These are phyloP conservation scores for Talaromyces sp. DNA, from an alignment of 2,329 filamentous ascomycete species.

Conservation along the genomic window DNA sequence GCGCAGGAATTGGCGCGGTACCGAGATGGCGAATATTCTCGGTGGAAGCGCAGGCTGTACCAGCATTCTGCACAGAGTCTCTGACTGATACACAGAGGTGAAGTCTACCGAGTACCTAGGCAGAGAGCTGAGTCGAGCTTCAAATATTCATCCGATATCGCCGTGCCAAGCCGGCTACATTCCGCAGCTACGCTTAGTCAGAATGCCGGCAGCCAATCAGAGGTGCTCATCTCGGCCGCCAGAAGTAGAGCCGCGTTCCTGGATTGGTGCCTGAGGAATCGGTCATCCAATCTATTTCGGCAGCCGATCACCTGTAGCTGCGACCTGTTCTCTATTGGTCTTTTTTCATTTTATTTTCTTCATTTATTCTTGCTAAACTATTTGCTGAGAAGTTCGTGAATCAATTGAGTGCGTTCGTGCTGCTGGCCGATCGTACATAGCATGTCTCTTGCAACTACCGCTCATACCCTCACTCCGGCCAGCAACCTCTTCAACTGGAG, in stretches of 20 bases:
- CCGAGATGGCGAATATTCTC: constrained; percentile 19
- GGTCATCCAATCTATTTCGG: constrained; percentile 3
- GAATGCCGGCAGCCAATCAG: not conserved
- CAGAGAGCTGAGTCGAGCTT: not conserved
- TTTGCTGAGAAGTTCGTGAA: not conserved
- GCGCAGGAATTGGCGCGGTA: constrained; percentile 21
- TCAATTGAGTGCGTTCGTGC: not conserved
- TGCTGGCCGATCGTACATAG: not conserved
- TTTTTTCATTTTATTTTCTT: not conserved
- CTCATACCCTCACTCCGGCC: not conserved
- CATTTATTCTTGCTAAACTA: not conserved
- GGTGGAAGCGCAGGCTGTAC: constrained; percentile 29
- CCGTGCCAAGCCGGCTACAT: not conserved
- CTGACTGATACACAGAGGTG: not conserved
- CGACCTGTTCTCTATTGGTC: not conserved
- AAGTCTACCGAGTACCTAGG: not conserved
- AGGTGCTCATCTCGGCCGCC: not conserved
- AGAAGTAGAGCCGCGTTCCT: constrained; percentile 14
- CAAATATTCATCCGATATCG: not conserved
- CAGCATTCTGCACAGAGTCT: constrained; percentile 28
- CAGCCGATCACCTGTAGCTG: not conserved
- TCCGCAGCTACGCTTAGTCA: constrained; percentile 4
- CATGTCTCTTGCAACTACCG: not conserved
- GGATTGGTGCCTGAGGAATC: constrained; percentile 7
- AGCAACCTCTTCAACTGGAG: not conserved